These are phyloP conservation scores for Pseudodiploospora longispora DNA, from an alignment of 2,329 filamentous ascomycete species.

Conservation along the genomic window DNA sequence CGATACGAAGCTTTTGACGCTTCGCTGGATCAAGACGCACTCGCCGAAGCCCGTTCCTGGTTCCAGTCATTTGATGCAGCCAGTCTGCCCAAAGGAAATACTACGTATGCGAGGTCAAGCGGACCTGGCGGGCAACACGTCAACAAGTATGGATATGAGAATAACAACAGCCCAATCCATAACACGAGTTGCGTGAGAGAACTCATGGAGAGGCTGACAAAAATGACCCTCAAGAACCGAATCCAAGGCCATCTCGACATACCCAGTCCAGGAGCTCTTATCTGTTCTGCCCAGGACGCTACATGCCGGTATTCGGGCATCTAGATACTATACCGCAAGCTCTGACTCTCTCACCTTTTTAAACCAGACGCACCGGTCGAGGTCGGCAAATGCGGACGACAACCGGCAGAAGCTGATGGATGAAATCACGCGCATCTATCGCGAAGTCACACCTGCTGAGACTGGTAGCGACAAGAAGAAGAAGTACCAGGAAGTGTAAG, in stretches of 20 bases:
- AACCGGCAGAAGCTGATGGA: conserved; percentile 42
- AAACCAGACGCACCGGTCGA: conserved; percentile 45
- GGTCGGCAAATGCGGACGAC: conserved; percentile 43
- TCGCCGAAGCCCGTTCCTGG: conserved; percentile 46
- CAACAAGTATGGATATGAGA: conserved; percentile 44
- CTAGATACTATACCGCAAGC: conserved; percentile 44
- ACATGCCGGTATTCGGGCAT: conserved; percentile 37
- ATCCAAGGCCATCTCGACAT: conserved; percentile 49
- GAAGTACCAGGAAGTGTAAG: conserved; percentile 42
- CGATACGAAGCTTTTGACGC: conserved; percentile 42
- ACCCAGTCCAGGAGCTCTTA: conserved; percentile 39
- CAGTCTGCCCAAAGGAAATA: conserved; percentile 42
- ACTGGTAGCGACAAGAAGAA: conserved; percentile 37
- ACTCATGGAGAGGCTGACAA: conserved; percentile 25
- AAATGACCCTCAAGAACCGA: conserved; percentile 43
- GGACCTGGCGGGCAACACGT: conserved; percentile 55
- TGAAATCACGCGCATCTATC: conserved; percentile 41
- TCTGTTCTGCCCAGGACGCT: conserved; percentile 38
- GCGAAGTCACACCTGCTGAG: conserved; percentile 36
- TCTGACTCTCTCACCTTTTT: conserved; percentile 48
- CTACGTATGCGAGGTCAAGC: conserved; percentile 49
- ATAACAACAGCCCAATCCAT: conserved; percentile 17
- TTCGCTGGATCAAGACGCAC: conserved; percentile 39
- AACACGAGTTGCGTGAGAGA: no score
- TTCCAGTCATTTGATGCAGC: conserved; percentile 33